These are phyloP conservation scores for Microglena sp. DNA, from an alignment of 139 green algal species.

Conservation along the genomic window DNA sequence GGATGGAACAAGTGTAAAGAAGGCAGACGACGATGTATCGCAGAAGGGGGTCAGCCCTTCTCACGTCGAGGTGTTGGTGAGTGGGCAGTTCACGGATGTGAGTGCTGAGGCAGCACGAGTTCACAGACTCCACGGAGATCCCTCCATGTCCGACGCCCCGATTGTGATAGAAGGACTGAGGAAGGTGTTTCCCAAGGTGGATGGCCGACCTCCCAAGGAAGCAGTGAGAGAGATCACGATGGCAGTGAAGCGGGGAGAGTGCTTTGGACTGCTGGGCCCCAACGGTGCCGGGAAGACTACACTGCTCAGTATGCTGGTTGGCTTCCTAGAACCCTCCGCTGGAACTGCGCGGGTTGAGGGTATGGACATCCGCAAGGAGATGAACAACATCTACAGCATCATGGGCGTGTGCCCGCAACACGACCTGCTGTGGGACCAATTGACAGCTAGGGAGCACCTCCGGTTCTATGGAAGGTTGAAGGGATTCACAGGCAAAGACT, in stretches of 20 bases:
- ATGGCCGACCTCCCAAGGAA: conserved; percentile 46
- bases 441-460: conserved; percentile 89
- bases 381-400: conserved; percentile 49
- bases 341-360: conserved; percentile 49
- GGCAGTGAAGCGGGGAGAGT: conserved; percentile 32
- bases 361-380: conserved; percentile 43
- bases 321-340: conserved; percentile 45
- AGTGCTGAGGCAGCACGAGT: too few relatives aligned
- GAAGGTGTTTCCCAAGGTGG: conserved; percentile 27
- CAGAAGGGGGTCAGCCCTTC: too few relatives aligned
- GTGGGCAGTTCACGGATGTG: too few relatives aligned
- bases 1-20: too few relatives aligned
- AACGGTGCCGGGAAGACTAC: conserved; percentile 86
- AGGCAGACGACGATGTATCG: too few relatives aligned
- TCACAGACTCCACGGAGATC: too few relatives aligned
- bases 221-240: conserved; percentile 46
- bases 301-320: conserved; percentile 68
- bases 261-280: conserved; percentile 71
- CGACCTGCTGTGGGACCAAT: conserved; percentile 83
- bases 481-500: conserved; percentile 39
- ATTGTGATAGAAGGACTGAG: conserved; percentile 8
- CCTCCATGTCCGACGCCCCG: not conserved
- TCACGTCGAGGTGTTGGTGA: too few relatives aligned
- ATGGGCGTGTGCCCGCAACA: conserved; percentile 81
- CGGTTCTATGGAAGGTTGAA: conserved; percentile 84